Evolutionary conservation across 2,329 filamentous ascomycete genomes (phyloP).

Genomic region (Aschersonia sp.): DNA sequence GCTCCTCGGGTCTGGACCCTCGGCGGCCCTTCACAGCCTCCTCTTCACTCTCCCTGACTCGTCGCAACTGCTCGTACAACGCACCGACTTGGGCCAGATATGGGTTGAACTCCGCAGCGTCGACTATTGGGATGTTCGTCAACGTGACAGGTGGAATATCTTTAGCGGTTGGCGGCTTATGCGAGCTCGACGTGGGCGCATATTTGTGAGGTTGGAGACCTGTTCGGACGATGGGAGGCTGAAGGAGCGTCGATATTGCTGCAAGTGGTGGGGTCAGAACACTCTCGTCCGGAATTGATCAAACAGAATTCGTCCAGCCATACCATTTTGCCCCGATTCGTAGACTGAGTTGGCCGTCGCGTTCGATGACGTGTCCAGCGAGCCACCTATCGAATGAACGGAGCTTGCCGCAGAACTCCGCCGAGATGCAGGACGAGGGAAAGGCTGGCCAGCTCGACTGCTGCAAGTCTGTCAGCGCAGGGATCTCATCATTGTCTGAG

Average conservation of each 20-base stretch:
- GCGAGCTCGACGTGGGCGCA: constrained; percentile 52
- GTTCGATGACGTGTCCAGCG: constrained; percentile 53
- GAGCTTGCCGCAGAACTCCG: constrained; percentile 80
- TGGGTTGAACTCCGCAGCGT: constrained; percentile 63
- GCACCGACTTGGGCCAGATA: constrained; percentile 78
- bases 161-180: constrained; percentile 68
- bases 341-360: constrained; percentile 40
- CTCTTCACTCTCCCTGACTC: constrained; percentile 65
- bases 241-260: constrained; percentile 89
- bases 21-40: constrained; percentile 34
- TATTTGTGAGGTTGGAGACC: constrained; percentile 69
- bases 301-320: neutral
- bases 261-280: neutral
- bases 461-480: constrained; percentile 13
- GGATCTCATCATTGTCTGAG: neutral
- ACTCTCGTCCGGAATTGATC: neutral
- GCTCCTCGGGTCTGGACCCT: constrained; percentile 27
- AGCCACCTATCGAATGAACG: constrained; percentile 73
- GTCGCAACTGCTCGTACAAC: constrained; percentile 77
- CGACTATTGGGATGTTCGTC: constrained; percentile 74
- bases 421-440: constrained; percentile 37
- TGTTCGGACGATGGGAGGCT: constrained; percentile 78
- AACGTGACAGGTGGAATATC: constrained; percentile 91
- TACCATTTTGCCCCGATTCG: constrained; percentile 77
- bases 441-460: constrained; percentile 28